These are phyloP conservation scores for Cutaneotrichosporon curvatum DNA, from an alignment of 1,284 basidiomycete species.

Conservation along the genomic window DNA sequence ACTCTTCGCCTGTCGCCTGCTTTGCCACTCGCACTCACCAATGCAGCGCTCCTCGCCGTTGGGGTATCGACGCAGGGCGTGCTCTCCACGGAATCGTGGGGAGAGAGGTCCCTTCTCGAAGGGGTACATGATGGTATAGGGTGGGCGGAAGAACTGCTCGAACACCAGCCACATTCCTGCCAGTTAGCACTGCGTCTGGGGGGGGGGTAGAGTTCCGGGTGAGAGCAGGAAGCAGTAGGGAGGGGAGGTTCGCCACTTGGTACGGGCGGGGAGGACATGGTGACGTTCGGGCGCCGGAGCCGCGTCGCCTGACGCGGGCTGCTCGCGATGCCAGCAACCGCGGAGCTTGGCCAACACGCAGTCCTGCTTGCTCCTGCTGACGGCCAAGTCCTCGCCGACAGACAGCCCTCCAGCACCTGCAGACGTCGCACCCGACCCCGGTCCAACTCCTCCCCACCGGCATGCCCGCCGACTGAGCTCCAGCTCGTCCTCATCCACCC, in stretches of 20 bases:
- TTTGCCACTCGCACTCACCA: constrained; percentile 52
- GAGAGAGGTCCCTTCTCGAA: constrained; percentile 98
- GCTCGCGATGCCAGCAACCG: too few species aligned
- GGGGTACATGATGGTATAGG: constrained; percentile 84
- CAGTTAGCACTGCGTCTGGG: background rate
- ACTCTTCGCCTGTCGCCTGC: background rate
- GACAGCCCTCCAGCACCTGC: too few species aligned
- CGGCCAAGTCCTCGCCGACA: too few species aligned
- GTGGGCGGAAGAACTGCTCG: constrained; percentile 94
- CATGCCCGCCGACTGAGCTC: too few species aligned
- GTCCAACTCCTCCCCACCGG: too few species aligned
- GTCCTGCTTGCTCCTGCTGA: too few species aligned
- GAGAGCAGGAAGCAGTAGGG: background rate
- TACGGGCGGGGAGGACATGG: background rate
- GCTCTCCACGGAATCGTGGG: constrained; percentile 97
- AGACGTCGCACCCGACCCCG: too few species aligned
- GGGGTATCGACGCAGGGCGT: constrained; percentile 95
- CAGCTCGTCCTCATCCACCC: background rate
- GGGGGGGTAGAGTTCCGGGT: too few species aligned
- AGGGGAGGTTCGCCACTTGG: background rate
- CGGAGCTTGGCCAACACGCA: too few species aligned
- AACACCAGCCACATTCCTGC: constrained; percentile 98
- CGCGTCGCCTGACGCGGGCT: too few species aligned
- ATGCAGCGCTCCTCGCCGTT: constrained; percentile 99
- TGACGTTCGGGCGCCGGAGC: background rate